A percentile compares a stretch with the other conserved stretches of the same genome.
These are phyloP conservation scores for Chlorella variabilis DNA, from an alignment of 163 green algal species.

Conservation along the genomic window DNA sequence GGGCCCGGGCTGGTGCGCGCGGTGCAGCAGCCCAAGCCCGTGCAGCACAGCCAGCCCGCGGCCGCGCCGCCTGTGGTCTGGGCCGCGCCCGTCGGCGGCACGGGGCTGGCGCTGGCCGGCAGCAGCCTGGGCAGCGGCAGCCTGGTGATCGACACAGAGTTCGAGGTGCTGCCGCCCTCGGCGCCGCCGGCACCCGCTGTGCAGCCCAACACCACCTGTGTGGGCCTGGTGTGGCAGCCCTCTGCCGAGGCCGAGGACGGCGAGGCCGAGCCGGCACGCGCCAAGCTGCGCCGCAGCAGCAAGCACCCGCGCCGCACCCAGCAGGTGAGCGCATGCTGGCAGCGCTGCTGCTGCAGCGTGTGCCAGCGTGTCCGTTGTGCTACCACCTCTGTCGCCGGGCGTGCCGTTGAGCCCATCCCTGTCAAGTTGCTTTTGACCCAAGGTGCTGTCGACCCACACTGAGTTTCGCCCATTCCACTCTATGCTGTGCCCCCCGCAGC, in stretches of 20 bases:
- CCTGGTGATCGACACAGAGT: conserved; percentile 37
- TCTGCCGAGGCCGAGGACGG: conserved; percentile 5
- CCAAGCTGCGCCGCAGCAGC: background rate
- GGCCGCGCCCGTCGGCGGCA: background rate
- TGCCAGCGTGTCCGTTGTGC: too few relatives aligned
- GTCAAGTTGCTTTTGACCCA: too few relatives aligned
- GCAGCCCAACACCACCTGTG: conserved; percentile 34
- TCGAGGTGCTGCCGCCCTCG: background rate
- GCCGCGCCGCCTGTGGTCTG: conserved; percentile 11
- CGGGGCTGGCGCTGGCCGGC: conserved; percentile 12
- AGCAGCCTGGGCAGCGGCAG: conserved; percentile 2
- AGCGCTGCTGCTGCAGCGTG: background rate
- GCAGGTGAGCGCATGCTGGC: conserved; percentile 1
- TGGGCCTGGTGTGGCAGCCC: conserved; percentile 30
- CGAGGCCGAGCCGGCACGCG: too few relatives aligned
- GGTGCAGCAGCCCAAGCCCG: background rate
- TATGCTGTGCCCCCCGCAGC: background rate
- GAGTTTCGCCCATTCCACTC: background rate
- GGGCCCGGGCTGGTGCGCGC: conserved; percentile 12
- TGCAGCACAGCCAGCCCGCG: background rate
- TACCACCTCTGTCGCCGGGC: too few relatives aligned
- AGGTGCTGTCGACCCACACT: too few relatives aligned
- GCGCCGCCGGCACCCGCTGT: background rate
- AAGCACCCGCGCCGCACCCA: conserved; percentile 45
- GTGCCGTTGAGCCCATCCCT: too few relatives aligned